Percentiles rank a stretch among this genome's conserved stretches.
phyloP scores from a whole-genome alignment of 768 basidiomycete genomes.

The Lenzites betulinus region DNA sequence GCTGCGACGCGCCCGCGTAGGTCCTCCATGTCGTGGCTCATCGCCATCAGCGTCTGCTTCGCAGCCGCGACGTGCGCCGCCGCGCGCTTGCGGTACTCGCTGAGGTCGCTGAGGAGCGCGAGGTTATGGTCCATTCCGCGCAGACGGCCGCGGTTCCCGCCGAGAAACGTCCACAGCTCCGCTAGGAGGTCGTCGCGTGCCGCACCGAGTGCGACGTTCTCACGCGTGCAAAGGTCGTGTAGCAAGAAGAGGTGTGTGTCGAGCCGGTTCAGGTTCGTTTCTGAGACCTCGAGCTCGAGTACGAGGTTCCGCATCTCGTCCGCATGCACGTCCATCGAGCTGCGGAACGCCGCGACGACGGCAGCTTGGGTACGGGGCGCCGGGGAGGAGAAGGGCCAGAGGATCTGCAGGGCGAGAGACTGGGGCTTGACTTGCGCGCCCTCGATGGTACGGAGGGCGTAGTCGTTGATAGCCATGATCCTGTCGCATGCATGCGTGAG shows the following conservation, averaged over 20 bases:
- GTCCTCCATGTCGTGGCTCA: conserved; percentile 78
- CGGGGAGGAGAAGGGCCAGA: conserved; percentile 38
- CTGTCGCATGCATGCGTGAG: conserved; percentile 37
- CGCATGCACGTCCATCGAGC: conserved; percentile 64
- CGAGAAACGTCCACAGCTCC: conserved; percentile 69
- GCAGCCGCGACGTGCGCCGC: conserved; percentile 66
- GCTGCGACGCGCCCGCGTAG: conserved; percentile 70
- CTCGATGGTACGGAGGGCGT: conserved; percentile 62
- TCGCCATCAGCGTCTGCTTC: conserved; percentile 56
- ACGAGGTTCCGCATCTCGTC: conserved; percentile 55
- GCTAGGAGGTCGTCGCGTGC: conserved; percentile 59
- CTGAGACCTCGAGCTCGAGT: conserved; percentile 64
- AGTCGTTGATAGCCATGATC: conserved; percentile 73
- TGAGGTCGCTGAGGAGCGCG: conserved; percentile 54
- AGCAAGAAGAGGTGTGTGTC: conserved; percentile 60
- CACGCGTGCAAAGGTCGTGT: conserved; percentile 60
- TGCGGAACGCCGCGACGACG: conserved; percentile 54
- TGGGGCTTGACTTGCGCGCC: conserved; percentile 33
- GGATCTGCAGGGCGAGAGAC: conserved; percentile 23
- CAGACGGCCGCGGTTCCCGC: conserved; percentile 56
- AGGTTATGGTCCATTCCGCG: conserved; percentile 55
- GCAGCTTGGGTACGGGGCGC: conserved; percentile 42
- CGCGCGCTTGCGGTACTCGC: conserved; percentile 61
- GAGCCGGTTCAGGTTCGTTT: conserved; percentile 57
- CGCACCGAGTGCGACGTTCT: conserved; percentile 47